Evolutionary conservation across 1,284 basidiomycete species (phyloP).

Genomic region (Papiliotrema terrestris): DNA sequence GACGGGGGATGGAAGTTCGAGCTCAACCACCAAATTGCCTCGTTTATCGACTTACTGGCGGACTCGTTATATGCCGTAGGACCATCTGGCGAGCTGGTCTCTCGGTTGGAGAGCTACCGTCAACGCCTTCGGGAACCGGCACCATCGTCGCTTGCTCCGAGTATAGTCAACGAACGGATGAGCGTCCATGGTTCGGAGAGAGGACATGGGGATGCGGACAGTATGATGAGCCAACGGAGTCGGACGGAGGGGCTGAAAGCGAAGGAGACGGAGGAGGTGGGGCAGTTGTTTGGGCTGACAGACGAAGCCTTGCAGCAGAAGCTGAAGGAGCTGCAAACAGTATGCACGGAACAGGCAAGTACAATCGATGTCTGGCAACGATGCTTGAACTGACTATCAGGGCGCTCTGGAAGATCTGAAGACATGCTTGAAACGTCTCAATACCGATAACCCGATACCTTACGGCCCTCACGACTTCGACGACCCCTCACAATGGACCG

Average conservation of each 20-base stretch:
- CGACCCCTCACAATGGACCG: constrained; percentile 71
- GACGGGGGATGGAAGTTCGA: constrained; percentile 89
- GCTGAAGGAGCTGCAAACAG: constrained; percentile 11
- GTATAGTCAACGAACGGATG: background rate
- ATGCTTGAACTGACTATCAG: constrained; percentile 41
- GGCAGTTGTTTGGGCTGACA: constrained; percentile 64
- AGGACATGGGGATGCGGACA: constrained; percentile 6
- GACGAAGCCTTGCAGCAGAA: constrained; percentile 12
- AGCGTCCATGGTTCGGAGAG: constrained; percentile 3
- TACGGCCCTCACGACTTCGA: constrained; percentile 83
- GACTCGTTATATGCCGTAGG: constrained; percentile 70
- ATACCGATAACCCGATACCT: constrained; percentile 76
- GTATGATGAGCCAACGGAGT: constrained; percentile 8
- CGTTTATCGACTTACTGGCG: constrained; percentile 78
- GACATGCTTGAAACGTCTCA: constrained; percentile 88
- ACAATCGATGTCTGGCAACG: background rate
- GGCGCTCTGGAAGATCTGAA: constrained; percentile 81
- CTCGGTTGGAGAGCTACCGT: constrained; percentile 51
- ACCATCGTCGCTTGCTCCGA: background rate
- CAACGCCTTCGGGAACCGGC: constrained; percentile 12
- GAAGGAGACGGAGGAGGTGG: constrained; percentile 55
- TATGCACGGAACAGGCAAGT: constrained; percentile 24
- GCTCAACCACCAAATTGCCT: constrained; percentile 82
- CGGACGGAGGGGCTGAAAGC: constrained; percentile 12
- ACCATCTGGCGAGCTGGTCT: constrained; percentile 74